Conservation (phyloP, 2,329 filamentous ascomycete species). For the Calonectria naviculata region DNA sequence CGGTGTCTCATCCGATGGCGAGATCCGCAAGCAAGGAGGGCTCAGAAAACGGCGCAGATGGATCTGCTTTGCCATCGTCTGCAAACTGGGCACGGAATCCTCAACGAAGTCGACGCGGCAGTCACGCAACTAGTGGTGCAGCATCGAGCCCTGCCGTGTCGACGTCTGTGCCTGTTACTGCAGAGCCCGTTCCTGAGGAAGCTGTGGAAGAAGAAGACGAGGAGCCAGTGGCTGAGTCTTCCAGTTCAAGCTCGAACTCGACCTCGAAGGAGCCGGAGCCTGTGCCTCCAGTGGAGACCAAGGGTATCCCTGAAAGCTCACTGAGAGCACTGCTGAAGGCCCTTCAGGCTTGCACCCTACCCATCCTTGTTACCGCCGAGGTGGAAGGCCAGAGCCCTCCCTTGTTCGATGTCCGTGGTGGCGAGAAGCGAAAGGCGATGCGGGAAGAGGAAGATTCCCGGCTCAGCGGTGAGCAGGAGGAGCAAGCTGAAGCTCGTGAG, state of each 20-base stretch:
- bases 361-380: constrained; percentile 24
- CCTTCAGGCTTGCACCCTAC: constrained; percentile 50
- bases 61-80: constrained; percentile 90
- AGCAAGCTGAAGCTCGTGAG: constrained; percentile 56
- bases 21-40: constrained; percentile 84
- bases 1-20: constrained; percentile 72
- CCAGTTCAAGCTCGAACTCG: constrained; percentile 22
- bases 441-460: constrained; percentile 76
- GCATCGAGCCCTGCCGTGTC: constrained; percentile 86
- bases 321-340: constrained; percentile 51
- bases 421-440: constrained; percentile 82
- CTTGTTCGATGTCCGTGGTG: constrained; percentile 85
- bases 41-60: constrained; percentile 77
- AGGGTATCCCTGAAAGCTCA: constrained; percentile 35
- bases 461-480: constrained; percentile 59
- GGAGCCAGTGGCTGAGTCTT: constrained; percentile 39
- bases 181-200: constrained; percentile 60
- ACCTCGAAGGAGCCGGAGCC: constrained; percentile 27
- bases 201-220: constrained; percentile 44
- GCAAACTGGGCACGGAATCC: constrained; percentile 90
- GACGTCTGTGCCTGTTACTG: constrained; percentile 63
- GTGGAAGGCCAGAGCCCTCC: constrained; percentile 64
- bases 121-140: constrained; percentile 83
- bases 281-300: neutral
- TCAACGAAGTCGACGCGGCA: constrained; percentile 76